Percentiles rank a stretch among this genome's conserved stretches.
Evolutionary conservation across 495 filamentous ascomycete genomes (phyloP).

Genomic region (Tuber indicum): DNA sequence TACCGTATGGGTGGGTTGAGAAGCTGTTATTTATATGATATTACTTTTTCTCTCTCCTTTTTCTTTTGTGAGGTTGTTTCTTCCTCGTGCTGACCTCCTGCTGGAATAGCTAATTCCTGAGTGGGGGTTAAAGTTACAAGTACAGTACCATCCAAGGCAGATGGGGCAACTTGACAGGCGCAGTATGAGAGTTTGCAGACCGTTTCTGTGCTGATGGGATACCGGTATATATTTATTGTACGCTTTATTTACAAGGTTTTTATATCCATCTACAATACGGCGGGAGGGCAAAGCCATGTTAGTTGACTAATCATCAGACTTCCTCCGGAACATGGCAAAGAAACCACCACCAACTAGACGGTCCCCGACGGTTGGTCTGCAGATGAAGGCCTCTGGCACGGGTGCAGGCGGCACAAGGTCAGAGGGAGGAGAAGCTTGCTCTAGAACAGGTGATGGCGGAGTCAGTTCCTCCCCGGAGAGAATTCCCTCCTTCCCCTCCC

Average conservation of each 20-base stretch:
- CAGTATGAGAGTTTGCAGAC: not conserved
- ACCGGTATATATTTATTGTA: not conserved
- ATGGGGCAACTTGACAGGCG: not conserved
- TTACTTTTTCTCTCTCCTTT: not conserved
- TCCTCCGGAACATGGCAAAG: constrained; percentile 58
- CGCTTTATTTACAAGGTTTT: not conserved
- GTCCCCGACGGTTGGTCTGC: constrained; percentile 61
- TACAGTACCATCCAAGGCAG: not conserved
- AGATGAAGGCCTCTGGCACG: constrained; percentile 52
- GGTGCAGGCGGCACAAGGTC: not conserved
- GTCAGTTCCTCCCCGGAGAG: constrained; percentile 6
- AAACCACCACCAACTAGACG: constrained; percentile 63
- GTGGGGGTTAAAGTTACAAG: not conserved
- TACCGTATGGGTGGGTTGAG: not conserved
- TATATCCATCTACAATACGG: not conserved
- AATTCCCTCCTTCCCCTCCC: constrained; percentile 5
- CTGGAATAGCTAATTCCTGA: not conserved
- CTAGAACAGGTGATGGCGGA: constrained; percentile 1
- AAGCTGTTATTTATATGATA: not conserved
- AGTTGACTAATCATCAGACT: constrained; percentile 5
- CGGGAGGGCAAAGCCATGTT: not conserved
- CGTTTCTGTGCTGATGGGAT: not conserved
- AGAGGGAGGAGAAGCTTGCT: constrained; percentile 9
- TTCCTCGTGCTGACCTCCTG: not conserved
- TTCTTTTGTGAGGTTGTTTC: not conserved